Evolutionary conservation across 257 asterid genomes (phyloP).

Genomic region (Nicotiana undulata): DNA sequence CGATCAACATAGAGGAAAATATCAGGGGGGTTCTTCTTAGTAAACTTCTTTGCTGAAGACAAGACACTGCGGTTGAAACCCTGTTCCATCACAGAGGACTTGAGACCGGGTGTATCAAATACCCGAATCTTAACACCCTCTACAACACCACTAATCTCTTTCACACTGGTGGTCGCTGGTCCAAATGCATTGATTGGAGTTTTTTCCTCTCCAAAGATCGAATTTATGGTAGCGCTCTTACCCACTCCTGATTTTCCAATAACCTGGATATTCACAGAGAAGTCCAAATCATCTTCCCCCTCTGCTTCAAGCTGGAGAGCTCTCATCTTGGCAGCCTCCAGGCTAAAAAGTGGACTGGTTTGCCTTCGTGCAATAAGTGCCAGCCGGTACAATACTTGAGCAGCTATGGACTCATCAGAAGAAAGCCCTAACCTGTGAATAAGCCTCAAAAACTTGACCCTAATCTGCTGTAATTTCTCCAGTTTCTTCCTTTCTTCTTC

Average conservation of each 20-base stretch:
- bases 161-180: slow-evolving; percentile 52
- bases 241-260: slow-evolving; percentile 96
- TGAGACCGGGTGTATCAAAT: slow-evolving; percentile 86
- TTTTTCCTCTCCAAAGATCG: slow-evolving; percentile 74
- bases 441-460: slow-evolving; percentile 88
- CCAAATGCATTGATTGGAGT: slow-evolving; percentile 62
- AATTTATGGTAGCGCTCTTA: slow-evolving; percentile 85
- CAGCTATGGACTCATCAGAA: slow-evolving; percentile 70
- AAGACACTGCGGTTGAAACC: slow-evolving; percentile 49
- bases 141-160: slow-evolving; percentile 44
- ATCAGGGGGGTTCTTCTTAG: slow-evolving; percentile 74
- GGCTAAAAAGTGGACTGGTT: slow-evolving; percentile 46
- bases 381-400: slow-evolving; percentile 77
- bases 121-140: slow-evolving; percentile 75
- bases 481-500: slow-evolving; percentile 87
- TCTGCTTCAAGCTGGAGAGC: slow-evolving; percentile 69
- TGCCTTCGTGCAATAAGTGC: slow-evolving; percentile 81
- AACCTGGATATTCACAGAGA: slow-evolving; percentile 68
- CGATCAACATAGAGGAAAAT: slow-evolving; percentile 86
- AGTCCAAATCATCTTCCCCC: slow-evolving; percentile 48
- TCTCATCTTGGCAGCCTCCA: slow-evolving; percentile 67
- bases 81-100: slow-evolving; percentile 70
- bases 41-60: slow-evolving; percentile 52
- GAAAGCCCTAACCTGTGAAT: slow-evolving; percentile 70
- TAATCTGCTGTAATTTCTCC: slow-evolving; percentile 66